phyloP scores from a whole-genome alignment of 148 eudicot species.

The Fagopyrum esculentum region DNA sequence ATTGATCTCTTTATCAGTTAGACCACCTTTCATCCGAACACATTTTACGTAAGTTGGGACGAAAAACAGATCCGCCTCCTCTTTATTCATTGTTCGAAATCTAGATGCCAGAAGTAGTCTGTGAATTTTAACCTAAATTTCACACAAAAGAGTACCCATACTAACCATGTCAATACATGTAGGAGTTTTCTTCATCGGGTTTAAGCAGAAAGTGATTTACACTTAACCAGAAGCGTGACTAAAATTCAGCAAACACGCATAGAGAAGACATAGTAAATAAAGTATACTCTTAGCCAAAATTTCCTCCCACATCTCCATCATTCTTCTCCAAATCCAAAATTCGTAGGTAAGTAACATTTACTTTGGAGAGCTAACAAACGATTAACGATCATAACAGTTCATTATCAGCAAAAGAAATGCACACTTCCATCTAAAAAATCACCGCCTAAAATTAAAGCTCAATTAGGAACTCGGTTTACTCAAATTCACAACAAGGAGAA shows the following conservation, averaged over 20 bases:
- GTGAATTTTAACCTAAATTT: constrained; percentile 80
- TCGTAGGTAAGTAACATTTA: background rate
- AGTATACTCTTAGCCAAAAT: background rate
- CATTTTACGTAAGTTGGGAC: constrained; percentile 92
- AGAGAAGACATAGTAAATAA: background rate
- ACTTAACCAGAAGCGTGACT: background rate
- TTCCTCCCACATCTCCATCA: background rate
- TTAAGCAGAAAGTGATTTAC: background rate
- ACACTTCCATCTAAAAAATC: background rate
- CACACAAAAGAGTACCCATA: background rate
- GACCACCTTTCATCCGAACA: constrained; percentile 91
- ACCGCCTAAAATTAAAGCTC: background rate
- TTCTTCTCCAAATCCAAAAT: background rate
- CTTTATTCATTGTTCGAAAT: constrained; percentile 64
- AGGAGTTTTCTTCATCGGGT: background rate
- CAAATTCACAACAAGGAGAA: background rate
- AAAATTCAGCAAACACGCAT: background rate
- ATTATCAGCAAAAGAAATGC: background rate
- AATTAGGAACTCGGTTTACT: background rate
- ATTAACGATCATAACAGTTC: background rate
- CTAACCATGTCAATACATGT: background rate
- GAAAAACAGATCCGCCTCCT: constrained; percentile 84
- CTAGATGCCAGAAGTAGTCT: constrained; percentile 64
- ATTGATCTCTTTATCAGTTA: constrained; percentile 87
- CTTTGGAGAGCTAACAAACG: background rate